A percentile compares a stretch with the other conserved stretches of the same genome.
These are phyloP conservation scores for Diutina catenulata DNA, from an alignment of 1,139 yeast genomes.

Conservation along the genomic window DNA sequence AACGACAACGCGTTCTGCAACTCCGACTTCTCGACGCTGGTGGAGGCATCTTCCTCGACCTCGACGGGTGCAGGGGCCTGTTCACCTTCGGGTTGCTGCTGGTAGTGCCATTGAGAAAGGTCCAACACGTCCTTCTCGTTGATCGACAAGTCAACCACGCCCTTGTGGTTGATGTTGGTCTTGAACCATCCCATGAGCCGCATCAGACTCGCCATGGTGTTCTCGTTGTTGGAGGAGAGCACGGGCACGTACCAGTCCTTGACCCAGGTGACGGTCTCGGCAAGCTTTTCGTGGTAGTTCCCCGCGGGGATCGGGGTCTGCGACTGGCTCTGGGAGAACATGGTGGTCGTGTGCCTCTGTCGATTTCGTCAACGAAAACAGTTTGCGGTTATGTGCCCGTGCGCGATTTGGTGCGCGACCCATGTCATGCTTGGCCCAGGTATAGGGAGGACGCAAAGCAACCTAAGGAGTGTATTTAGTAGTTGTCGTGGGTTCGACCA, in stretches of 20 bases:
- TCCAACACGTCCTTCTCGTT: constrained; percentile 19
- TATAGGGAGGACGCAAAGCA: no score
- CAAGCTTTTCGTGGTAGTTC: constrained; percentile 7
- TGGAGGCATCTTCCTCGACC: constrained; percentile 5
- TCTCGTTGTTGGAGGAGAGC: constrained; percentile 10
- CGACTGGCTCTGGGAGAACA: constrained; percentile 5
- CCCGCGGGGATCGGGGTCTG: constrained; percentile 5
- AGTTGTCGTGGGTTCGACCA: no score
- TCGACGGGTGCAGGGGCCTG: constrained; percentile 8
- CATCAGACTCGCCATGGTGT: constrained; percentile 12
- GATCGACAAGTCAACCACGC: constrained; percentile 9
- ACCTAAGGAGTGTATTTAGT: no score
- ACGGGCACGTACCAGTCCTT: constrained; percentile 29
- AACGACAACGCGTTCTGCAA: constrained; percentile 12
- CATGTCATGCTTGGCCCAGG: no score
- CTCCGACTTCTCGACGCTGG: constrained; percentile 7
- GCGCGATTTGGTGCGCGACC: no score
- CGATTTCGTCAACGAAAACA: no score
- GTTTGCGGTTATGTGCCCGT: no score
- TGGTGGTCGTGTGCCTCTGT: no score
- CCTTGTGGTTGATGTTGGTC: constrained; percentile 14
- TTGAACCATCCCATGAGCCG: constrained; percentile 32
- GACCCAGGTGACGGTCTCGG: constrained; percentile 27
- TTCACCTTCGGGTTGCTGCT: constrained; percentile 11
- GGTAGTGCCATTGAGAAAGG: constrained; percentile 20